phyloP scores from a whole-genome alignment of 2,329 filamentous ascomycete genomes.

The Scedosporium minutisporum region DNA sequence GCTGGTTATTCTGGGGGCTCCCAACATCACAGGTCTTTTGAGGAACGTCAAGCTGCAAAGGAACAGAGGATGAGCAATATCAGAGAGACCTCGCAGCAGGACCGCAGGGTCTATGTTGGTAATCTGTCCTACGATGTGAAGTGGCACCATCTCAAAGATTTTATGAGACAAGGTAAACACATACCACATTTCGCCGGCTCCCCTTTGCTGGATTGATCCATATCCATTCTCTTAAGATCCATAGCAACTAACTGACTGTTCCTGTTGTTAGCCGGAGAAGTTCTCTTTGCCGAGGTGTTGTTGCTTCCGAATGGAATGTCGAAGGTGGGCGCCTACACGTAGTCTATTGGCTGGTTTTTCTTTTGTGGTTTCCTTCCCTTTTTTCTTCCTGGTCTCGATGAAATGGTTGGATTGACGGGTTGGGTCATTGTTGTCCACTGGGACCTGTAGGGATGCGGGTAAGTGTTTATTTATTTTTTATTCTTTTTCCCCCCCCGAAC shows the following conservation, averaged over 20 bases:
- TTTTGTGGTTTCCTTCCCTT: slow-evolving; percentile 59
- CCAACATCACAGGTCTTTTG: slow-evolving; percentile 61
- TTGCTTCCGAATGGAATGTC: slow-evolving; percentile 99
- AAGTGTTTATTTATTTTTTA: slow-evolving; percentile 34
- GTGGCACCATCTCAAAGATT: slow-evolving; percentile 99
- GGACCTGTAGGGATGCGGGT: slow-evolving; percentile 99
- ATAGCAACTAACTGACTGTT: background rate
- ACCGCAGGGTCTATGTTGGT: slow-evolving; percentile 98
- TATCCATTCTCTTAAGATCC: background rate
- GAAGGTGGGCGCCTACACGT: slow-evolving; percentile 97
- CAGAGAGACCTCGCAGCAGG: slow-evolving; percentile 91
- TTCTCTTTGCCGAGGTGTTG: slow-evolving; percentile 98
- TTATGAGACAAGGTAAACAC: slow-evolving; percentile 94
- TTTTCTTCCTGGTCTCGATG: slow-evolving; percentile 56
- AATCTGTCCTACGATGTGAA: slow-evolving; percentile 99
- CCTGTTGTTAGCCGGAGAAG: slow-evolving; percentile 72
- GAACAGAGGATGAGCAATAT: slow-evolving; percentile 95
- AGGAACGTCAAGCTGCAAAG: slow-evolving; percentile 74
- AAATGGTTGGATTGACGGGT: slow-evolving; percentile 98
- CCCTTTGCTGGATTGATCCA: background rate
- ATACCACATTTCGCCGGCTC: background rate
- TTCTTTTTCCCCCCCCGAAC: background rate
- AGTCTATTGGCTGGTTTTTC: slow-evolving; percentile 66
- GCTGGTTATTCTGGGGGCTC: slow-evolving; percentile 49
- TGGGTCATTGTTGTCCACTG: slow-evolving; percentile 71